Evolutionary conservation across 352 stramenopile species (phyloP), one percentile per base, ranked within the genome.

Genomic region (Pythium aquatile): DNA sequence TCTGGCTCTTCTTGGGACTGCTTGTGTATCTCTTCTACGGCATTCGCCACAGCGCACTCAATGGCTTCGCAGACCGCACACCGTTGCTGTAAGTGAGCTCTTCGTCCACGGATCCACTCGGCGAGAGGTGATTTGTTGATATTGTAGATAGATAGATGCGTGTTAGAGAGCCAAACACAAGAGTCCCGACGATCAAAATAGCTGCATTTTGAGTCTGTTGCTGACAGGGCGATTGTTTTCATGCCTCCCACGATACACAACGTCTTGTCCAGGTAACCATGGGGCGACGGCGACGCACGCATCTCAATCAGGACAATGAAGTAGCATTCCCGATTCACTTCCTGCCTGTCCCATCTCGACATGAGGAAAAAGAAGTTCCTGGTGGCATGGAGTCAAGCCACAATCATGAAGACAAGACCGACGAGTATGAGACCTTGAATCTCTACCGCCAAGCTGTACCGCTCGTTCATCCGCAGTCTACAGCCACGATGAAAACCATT

Each of bases 21-120:
- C 37, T 81, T 6, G 60, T 94, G 40, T 96, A 96, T 58, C 48
- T 94, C 56, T 75, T 72, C 55, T 96, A 94, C 49, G 85, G 85
- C 58, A 87, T 94, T 20, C 83, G 75, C 58, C 77, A 96, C 68
- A 93, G 83, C 57, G 59, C 75, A n/a, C 66, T 94, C 35, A 74
- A 68, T 30, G 64, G 57, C 44, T 65, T 67, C 17, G 67, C 67
- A 2, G 67, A 74, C 35, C 67, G 67, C 5, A 67, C 62, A 13
- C 67, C 67, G 13, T 53, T 74, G 58, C 47, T 74, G 2, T 74
- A 35, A 65, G 29, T 39, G 8, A 28, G 44, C 44, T 51, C 44
- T 30, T 9, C 16, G 16, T 24, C 14, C 17, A 24, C 44, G 7
- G 4, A 51, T 29, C 44, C 29, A 8, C 44, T 51, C 8, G 10